These are phyloP conservation scores for Macrolepiota fuliginosa DNA, from an alignment of 768 basidiomycete species.

Conservation along the genomic window DNA sequence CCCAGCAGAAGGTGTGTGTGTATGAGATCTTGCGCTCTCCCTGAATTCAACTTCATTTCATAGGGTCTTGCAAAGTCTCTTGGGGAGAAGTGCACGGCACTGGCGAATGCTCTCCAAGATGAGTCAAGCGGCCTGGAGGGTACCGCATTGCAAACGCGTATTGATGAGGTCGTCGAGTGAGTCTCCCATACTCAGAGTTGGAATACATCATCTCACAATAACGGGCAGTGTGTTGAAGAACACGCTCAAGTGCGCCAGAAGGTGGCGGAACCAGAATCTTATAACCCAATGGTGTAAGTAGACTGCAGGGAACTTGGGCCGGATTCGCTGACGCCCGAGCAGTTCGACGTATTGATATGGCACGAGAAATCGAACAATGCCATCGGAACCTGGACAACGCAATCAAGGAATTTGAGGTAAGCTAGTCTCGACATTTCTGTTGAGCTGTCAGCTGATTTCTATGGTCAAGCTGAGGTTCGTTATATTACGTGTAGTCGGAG, in stretches of 20 bases:
- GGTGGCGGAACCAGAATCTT: not conserved
- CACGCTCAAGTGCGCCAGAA: not conserved
- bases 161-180: slow-evolving; percentile 44
- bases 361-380: not conserved
- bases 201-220: not conserved
- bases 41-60: not conserved
- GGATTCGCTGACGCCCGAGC: not conserved
- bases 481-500: not conserved
- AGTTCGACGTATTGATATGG: not conserved
- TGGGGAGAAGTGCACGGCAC: slow-evolving; percentile 35
- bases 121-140: slow-evolving; percentile 35
- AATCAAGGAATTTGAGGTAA: not conserved
- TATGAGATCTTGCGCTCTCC: not conserved
- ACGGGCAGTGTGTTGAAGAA: not conserved
- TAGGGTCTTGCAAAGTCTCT: slow-evolving; percentile 43
- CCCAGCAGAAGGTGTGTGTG: slow-evolving; percentile 43
- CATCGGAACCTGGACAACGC: not conserved
- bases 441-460: not conserved
- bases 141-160: slow-evolving; percentile 34
- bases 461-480: not conserved
- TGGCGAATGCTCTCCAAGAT: slow-evolving; percentile 40
- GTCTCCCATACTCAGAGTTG: slow-evolving; percentile 15
- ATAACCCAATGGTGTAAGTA: not conserved
- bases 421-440: not conserved
- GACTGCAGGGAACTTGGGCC: not conserved